Conservation (phyloP, 2,329 filamentous ascomycete genomes). For the Cadophora sp. region DNA sequence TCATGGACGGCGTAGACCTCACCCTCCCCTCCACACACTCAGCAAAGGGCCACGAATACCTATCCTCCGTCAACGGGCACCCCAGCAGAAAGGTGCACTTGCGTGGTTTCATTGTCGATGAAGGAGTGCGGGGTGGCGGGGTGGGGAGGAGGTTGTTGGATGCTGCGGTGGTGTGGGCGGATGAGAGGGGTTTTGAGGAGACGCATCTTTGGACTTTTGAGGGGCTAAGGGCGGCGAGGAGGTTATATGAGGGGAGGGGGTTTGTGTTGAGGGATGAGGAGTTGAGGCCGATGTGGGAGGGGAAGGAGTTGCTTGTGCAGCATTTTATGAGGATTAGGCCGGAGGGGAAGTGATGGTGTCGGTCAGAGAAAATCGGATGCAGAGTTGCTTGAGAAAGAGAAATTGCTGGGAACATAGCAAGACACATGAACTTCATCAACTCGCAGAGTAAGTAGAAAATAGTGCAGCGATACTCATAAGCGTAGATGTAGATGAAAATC, state of each 20-base stretch:
- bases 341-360: not conserved
- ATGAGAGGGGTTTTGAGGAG: constrained; percentile 35
- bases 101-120: constrained; percentile 43
- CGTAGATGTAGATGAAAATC: not conserved
- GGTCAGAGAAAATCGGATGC: not conserved
- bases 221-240: constrained; percentile 35
- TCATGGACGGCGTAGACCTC: not conserved
- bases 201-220: constrained; percentile 38
- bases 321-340: constrained; percentile 1
- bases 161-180: constrained; percentile 41
- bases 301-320: constrained; percentile 20
- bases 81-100: constrained; percentile 34
- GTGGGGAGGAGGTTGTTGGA: constrained; percentile 39
- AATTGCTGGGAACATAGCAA: no score
- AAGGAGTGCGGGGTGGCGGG: constrained; percentile 35
- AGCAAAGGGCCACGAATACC: not conserved
- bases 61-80: not conserved
- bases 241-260: constrained; percentile 40
- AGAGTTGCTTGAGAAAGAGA: not conserved
- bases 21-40: not conserved
- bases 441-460: no score
- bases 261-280: constrained; percentile 36
- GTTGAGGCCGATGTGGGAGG: constrained; percentile 27
- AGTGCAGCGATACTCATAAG: not conserved
- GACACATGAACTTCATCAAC: no score